phyloP scores from a whole-genome alignment of 768 basidiomycete genomes.

The Tylopilus sp. region DNA sequence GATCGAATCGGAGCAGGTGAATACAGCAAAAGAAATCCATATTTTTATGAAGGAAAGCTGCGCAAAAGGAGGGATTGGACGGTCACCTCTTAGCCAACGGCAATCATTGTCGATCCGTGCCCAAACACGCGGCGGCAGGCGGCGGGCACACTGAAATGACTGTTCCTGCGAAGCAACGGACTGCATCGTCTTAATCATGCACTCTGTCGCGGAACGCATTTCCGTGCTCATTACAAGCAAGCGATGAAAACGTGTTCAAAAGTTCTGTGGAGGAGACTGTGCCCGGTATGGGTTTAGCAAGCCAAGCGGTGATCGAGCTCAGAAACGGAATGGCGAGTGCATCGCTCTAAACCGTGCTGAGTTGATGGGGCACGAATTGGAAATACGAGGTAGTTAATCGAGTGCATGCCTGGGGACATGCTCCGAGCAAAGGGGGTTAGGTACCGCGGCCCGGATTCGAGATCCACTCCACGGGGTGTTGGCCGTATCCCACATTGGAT shows the following conservation, averaged over 20 bases:
- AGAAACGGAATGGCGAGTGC: neutral
- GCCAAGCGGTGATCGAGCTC: constrained; percentile 1
- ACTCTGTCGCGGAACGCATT: neutral
- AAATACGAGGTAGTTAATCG: neutral
- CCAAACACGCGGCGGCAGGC: neutral
- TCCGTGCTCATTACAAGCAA: neutral
- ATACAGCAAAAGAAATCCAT: constrained; percentile 16
- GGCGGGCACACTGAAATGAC: neutral
- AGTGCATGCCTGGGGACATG: neutral
- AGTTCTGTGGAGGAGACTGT: neutral
- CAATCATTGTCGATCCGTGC: neutral
- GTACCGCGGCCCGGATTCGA: neutral
- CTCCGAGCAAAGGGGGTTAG: neutral
- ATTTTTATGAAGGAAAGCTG: neutral
- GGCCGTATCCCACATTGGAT: neutral
- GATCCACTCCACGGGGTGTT: neutral
- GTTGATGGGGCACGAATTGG: neutral
- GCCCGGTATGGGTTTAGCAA: neutral
- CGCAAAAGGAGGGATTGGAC: neutral
- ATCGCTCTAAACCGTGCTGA: constrained; percentile 12
- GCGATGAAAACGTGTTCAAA: constrained; percentile 3
- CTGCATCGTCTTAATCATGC: neutral
- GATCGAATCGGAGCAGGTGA: constrained; percentile 3
- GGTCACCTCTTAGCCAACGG: neutral
- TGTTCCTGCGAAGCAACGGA: neutral